A percentile compares a stretch with the other conserved stretches of the same genome.
phyloP scores from a whole-genome alignment of 176 grass and related monocot genomes.

The Oryza officinalis region DNA sequence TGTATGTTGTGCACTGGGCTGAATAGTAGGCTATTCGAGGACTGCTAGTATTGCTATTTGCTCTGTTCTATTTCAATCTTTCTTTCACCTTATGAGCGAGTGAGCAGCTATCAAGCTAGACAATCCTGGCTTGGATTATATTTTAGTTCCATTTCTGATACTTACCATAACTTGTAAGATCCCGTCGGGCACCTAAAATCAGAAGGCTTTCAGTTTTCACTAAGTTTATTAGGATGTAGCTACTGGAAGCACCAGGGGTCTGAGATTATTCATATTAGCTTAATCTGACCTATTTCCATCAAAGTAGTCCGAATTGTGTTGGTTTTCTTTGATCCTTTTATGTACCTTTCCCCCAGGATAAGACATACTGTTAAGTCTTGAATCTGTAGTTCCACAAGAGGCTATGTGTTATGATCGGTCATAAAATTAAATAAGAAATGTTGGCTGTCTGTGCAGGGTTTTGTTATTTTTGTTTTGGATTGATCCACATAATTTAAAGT shows the following conservation, averaged over 20 bases:
- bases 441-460: background rate
- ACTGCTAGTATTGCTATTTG: too few species aligned
- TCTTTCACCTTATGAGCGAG: too few species aligned
- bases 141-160: too few species aligned
- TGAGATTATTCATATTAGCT: background rate
- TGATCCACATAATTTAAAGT: background rate
- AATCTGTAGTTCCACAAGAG: background rate
- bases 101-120: too few species aligned
- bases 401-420: background rate
- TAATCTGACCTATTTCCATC: background rate
- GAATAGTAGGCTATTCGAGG: too few species aligned
- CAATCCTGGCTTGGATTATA: too few species aligned
- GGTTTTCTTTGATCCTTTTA: background rate
- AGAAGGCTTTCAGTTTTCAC: background rate
- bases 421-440: background rate
- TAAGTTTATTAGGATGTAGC: background rate
- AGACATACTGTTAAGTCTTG: background rate
- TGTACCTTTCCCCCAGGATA: background rate
- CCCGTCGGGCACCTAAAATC: background rate
- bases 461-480: background rate
- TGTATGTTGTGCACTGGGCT: too few species aligned
- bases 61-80: too few species aligned
- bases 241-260: background rate
- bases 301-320: background rate
- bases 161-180: too few species aligned